These are phyloP conservation scores for Mycena sanguinolenta DNA, from an alignment of 768 basidiomycete genomes.

Conservation along the genomic window DNA sequence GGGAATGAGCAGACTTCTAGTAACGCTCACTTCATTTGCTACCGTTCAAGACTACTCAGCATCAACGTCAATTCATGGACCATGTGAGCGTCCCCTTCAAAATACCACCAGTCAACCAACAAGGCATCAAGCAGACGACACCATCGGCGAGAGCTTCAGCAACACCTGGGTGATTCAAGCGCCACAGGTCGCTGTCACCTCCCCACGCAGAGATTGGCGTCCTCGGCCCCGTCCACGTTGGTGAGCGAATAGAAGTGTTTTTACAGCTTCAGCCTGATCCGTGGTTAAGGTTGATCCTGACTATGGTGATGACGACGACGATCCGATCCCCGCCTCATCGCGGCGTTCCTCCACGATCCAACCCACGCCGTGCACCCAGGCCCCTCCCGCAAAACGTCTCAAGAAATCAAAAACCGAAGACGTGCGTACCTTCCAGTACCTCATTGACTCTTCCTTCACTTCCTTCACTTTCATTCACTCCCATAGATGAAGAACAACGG, in stretches of 20 bases:
- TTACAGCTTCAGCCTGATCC: not conserved
- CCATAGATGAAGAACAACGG: not conserved
- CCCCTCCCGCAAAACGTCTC: not conserved
- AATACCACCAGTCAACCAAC: not conserved
- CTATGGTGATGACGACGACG: not conserved
- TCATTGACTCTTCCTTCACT: not conserved
- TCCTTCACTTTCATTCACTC: not conserved
- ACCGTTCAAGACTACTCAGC: not conserved
- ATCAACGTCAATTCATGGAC: constrained; percentile 10
- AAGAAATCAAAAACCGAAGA: not conserved
- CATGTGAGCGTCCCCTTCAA: not conserved
- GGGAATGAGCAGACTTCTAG: too few relatives aligned
- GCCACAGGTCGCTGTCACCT: constrained; percentile 7
- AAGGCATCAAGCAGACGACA: too few relatives aligned
- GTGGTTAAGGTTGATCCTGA: not conserved
- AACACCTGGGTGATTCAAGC: constrained; percentile 16
- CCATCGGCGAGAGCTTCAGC: not conserved
- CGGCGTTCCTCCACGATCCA: not conserved
- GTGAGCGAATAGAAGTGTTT: not conserved
- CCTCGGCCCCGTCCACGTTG: not conserved
- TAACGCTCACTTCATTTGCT: too few relatives aligned
- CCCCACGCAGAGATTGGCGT: not conserved
- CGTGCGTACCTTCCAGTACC: not conserved
- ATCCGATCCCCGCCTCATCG: not conserved
- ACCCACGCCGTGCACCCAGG: not conserved